Conservation (phyloP, 352 stramenopile genomes). For the Pythium brassicae region DNA sequence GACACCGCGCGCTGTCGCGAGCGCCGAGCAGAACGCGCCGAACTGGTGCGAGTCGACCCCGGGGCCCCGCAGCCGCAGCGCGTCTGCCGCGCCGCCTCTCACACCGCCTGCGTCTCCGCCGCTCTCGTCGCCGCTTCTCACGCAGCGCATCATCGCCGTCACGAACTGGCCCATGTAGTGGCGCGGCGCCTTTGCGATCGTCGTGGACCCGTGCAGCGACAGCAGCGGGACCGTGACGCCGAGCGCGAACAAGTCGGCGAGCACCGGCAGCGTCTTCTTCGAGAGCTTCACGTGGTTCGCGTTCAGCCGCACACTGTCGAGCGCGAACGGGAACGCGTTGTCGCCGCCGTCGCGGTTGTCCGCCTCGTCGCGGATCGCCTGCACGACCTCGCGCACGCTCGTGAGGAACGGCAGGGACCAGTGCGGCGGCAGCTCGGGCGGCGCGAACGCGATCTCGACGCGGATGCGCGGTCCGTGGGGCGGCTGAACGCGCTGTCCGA, state of each 20-base stretch:
- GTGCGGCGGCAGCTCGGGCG: constrained; percentile 7
- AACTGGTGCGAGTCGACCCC: constrained; percentile 13
- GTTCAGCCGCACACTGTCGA: constrained; percentile 7
- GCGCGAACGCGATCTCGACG: constrained; percentile 12
- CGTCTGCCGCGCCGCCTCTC: background rate
- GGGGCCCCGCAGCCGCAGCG: constrained; percentile 1
- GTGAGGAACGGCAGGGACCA: constrained; percentile 12
- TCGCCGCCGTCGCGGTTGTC: constrained; percentile 6
- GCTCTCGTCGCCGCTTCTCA: background rate
- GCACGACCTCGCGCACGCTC: constrained; percentile 15
- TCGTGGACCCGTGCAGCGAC: constrained; percentile 5
- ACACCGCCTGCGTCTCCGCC: background rate
- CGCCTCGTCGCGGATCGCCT: constrained; percentile 11
- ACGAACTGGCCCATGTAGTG: constrained; percentile 12
- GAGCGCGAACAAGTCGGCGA: constrained; percentile 6
- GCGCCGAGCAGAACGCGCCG: constrained; percentile 14
- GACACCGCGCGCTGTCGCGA: constrained; percentile 7
- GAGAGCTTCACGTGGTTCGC: constrained; percentile 8
- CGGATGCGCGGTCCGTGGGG: background rate
- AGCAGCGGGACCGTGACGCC: constrained; percentile 8
- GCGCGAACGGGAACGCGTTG: constrained; percentile 9
- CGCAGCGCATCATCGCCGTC: constrained; percentile 3
- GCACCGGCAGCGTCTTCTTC: constrained; percentile 3
- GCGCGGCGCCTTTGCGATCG: constrained; percentile 3
- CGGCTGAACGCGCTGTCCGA: background rate